Evolutionary conservation across 2,329 filamentous ascomycete genomes (phyloP), one percentile per base, ranked within the genome.

Genomic region (Alternaria consortialis): DNA sequence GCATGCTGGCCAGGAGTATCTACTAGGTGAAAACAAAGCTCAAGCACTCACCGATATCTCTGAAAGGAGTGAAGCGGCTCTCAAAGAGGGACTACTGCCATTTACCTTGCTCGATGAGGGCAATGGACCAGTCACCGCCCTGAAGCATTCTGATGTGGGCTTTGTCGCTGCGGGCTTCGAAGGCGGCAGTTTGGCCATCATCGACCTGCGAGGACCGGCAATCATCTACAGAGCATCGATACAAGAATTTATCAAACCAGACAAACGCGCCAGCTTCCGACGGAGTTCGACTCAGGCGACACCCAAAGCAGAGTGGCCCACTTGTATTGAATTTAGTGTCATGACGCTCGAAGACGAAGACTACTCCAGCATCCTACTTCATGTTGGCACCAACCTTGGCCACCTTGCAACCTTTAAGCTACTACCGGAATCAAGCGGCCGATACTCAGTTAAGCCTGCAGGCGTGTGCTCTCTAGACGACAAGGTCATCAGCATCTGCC

Each of bases 321-420:
- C 92, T 0, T 85, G 83, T 31, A 88, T 98, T 29, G 92, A 97
- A 74, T 99, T 98, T 80, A 93, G 92, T 54, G 92, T 80, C 53
- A 90, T 99, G 88, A 96, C 91, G 3, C 81, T 97, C 4, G 95
- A 98, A 43, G 91, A 90, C n/a, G 94, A 98, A 74, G 87, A 92
- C 66, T 99, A 97, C 76, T 98, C 95, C 1, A 97, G 93, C 72
- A 97, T 99, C 58, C 88, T 90, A 60, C 91, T 95, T 67, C 96
- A 98, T 68, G 91, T 96, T 2, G 95, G 95, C 20, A 98, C 95
- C 0, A 94, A 90, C 67, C 79, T 88, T 31, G 95, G 95, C 40
- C 92, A 92, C 70, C 82, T 98, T 17, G 88, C 90, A 7, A 98
- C 94, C 0, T 94, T 98, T 81, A 97, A 97, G 80, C 84, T 99